Conservation (phyloP, 768 basidiomycete genomes). For the Trametes gibbosa region DNA sequence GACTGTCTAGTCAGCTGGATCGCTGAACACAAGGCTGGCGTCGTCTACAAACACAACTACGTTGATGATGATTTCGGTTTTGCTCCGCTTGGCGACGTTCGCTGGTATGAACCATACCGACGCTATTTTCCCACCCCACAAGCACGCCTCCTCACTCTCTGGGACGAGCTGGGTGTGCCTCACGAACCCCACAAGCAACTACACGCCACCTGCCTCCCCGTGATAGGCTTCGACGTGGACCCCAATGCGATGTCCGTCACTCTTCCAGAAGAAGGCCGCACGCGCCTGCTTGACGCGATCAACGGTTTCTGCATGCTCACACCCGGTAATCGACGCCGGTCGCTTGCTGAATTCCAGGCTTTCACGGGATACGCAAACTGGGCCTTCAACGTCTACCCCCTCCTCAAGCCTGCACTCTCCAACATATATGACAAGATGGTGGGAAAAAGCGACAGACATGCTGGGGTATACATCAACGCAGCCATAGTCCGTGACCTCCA, state of each 20-base stretch:
- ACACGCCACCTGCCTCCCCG: slow-evolving; percentile 29
- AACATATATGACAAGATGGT: too few relatives aligned
- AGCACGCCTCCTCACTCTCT: slow-evolving; percentile 34
- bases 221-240: slow-evolving; percentile 42
- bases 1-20: slow-evolving; percentile 38
- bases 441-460: slow-evolving; percentile 18
- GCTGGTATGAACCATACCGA: slow-evolving; percentile 33
- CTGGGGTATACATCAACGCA: slow-evolving; percentile 30
- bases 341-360: slow-evolving; percentile 29
- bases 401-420: too few relatives aligned
- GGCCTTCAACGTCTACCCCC: too few relatives aligned
- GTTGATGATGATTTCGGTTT: too few relatives aligned
- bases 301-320: neutral
- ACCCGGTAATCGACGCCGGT: neutral
- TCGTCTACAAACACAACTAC: too few relatives aligned
- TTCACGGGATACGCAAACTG: slow-evolving; percentile 41
- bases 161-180: slow-evolving; percentile 39
- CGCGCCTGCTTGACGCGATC: neutral
- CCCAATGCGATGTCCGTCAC: slow-evolving; percentile 32
- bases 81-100: slow-evolving; percentile 21
- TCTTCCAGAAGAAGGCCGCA: slow-evolving; percentile 2
- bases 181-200: slow-evolving; percentile 41
- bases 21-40: slow-evolving; percentile 25
- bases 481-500: slow-evolving; percentile 26
- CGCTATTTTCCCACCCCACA: slow-evolving; percentile 32